Percentiles rank a stretch among this genome's conserved stretches.
Conservation (phyloP, 768 basidiomycete species). For the Amanita fuliginea region DNA sequence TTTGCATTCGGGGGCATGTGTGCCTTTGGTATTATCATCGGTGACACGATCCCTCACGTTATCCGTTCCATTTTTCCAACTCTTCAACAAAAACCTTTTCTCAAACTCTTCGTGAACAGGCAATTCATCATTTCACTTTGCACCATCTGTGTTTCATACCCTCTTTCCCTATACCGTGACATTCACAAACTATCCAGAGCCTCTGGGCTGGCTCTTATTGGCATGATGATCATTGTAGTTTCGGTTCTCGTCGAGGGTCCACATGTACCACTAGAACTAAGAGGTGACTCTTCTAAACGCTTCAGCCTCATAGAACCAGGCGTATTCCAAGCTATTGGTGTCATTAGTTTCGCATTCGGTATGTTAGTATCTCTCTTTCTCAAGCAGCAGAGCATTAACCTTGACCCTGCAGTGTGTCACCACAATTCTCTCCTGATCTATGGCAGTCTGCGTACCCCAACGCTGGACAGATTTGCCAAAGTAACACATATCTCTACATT, state of each 20-base stretch:
- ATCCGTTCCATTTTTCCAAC: conserved; percentile 77
- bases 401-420: conserved; percentile 62
- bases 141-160: conserved; percentile 85
- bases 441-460: conserved; percentile 85
- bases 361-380: conserved; percentile 2
- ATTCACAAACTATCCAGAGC: conserved; percentile 95
- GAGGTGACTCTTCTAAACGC: conserved; percentile 65
- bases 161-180: conserved; percentile 90
- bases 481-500: conserved; percentile 90
- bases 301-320: conserved; percentile 72
- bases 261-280: conserved; percentile 58
- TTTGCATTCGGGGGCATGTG: conserved; percentile 99
- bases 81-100: conserved; percentile 53
- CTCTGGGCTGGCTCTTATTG: conserved; percentile 79
- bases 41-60: conserved; percentile 95
- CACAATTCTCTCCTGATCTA: conserved; percentile 97
- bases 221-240: conserved; percentile 90
- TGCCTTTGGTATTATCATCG: conserved; percentile 95
- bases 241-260: conserved; percentile 80
- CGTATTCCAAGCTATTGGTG: conserved; percentile 91
- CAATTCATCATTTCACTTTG: conserved; percentile 84
- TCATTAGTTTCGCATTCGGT: conserved; percentile 90
- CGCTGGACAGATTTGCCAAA: conserved; percentile 83
- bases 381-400: background rate
- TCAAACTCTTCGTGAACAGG: conserved; percentile 72